Percentiles rank a stretch among this genome's conserved stretches.
Conservation (phyloP, 2,329 filamentous ascomycete genomes). For the Mycosphaerella sp. region DNA sequence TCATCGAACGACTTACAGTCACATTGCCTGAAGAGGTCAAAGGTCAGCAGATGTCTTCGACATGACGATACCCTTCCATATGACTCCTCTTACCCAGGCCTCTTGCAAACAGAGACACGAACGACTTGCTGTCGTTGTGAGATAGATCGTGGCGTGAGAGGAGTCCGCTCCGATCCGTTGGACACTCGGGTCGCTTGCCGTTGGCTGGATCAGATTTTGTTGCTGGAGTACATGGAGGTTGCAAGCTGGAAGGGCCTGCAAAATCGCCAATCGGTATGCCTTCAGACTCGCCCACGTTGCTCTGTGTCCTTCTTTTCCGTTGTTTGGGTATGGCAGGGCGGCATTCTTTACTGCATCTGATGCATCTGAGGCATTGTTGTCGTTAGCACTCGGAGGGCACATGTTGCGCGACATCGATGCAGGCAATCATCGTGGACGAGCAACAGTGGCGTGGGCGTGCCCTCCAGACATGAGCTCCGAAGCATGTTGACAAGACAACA, state of each 20-base stretch:
- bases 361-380: slow-evolving; percentile 20
- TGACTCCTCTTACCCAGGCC: slow-evolving; percentile 10
- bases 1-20: slow-evolving; percentile 7
- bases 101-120: slow-evolving; percentile 21
- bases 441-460: no score
- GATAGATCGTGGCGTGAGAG: slow-evolving; percentile 21
- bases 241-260: slow-evolving; percentile 11
- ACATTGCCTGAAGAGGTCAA: slow-evolving; percentile 2
- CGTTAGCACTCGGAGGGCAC: slow-evolving; percentile 10
- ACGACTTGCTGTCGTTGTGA: slow-evolving; percentile 23
- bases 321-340: slow-evolving; percentile 26
- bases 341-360: slow-evolving; percentile 27
- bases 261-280: slow-evolving; percentile 21
- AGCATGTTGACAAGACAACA: neutral
- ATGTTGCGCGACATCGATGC: neutral
- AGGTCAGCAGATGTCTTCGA: no score
- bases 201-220: slow-evolving; percentile 14
- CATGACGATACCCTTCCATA: no score
- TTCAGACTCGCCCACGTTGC: slow-evolving; percentile 19
- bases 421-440: neutral
- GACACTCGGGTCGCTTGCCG: slow-evolving; percentile 7
- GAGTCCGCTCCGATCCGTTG: slow-evolving; percentile 11
- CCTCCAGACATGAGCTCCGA: neutral
- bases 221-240: slow-evolving; percentile 6
- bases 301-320: slow-evolving; percentile 24